Percentiles rank a stretch among this genome's conserved stretches.
phyloP scores from a whole-genome alignment of 1,284 basidiomycete species.

The Pseudozyma pruni region DNA sequence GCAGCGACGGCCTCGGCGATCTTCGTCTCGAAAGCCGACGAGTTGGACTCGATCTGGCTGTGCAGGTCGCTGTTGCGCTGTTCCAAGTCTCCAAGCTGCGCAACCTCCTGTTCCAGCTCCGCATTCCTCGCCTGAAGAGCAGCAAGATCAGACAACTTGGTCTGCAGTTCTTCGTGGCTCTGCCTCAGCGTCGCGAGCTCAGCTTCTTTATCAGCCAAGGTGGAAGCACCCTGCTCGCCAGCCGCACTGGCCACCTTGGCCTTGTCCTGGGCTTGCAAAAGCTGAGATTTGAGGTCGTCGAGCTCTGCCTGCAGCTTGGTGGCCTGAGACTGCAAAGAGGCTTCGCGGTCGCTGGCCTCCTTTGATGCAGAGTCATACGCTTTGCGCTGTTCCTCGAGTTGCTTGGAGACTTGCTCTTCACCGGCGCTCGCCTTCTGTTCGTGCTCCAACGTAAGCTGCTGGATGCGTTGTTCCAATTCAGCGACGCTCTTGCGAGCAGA shows the following conservation, averaged over 20 bases:
- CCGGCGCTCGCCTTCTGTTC: conserved; percentile 18
- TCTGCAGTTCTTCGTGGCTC: conserved; percentile 16
- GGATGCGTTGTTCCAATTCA: conserved; percentile 28
- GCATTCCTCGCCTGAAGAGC: conserved; percentile 11
- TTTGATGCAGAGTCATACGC: conserved; percentile 28
- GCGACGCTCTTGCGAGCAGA: conserved; percentile 13
- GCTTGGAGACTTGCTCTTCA: conserved; percentile 7
- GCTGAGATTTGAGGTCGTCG: conserved; percentile 14
- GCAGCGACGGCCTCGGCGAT: conserved; percentile 50
- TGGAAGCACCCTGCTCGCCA: conserved; percentile 22
- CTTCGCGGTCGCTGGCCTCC: conserved; percentile 25
- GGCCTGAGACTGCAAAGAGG: conserved; percentile 10
- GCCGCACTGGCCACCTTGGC: conserved; percentile 23
- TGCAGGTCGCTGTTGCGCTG: conserved; percentile 15
- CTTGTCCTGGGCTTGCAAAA: conserved; percentile 22
- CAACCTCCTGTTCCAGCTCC: conserved; percentile 16
- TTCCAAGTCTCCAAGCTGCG: conserved; percentile 9
- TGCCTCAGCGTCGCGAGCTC: conserved; percentile 19
- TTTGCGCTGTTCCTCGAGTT: conserved; percentile 29
- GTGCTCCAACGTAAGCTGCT: conserved; percentile 26
- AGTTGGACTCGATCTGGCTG: conserved; percentile 18
- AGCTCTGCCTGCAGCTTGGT: conserved; percentile 35
- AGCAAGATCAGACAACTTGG: conserved; percentile 9
- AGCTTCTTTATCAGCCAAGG: conserved; percentile 34
- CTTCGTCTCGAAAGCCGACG: conserved; percentile 16